Evolutionary conservation across 2,329 filamentous ascomycete species (phyloP).

Genomic region (Diaporthe vaccinii): DNA sequence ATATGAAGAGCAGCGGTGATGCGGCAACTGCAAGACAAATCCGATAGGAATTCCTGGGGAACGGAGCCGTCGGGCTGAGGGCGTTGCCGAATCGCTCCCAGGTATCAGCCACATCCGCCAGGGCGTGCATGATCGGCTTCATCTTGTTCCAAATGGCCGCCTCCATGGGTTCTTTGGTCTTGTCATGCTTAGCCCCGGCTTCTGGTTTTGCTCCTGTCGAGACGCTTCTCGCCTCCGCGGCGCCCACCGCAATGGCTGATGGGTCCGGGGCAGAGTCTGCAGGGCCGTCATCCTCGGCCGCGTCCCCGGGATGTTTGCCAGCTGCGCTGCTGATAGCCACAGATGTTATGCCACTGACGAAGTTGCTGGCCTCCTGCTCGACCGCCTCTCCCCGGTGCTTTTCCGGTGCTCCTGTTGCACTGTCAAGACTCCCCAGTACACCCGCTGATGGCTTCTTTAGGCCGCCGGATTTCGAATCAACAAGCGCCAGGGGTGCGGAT

Average conservation of each 20-base stretch:
- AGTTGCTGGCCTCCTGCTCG: slow-evolving; percentile 85
- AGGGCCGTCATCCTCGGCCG: slow-evolving; percentile 52
- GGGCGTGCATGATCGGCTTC: slow-evolving; percentile 75
- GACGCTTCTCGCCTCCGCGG: slow-evolving; percentile 57
- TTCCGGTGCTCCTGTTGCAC: slow-evolving; percentile 84
- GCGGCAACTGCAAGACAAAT: slow-evolving; percentile 68
- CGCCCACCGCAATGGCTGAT: slow-evolving; percentile 53
- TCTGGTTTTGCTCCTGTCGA: slow-evolving; percentile 62
- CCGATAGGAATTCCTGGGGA: slow-evolving; percentile 66
- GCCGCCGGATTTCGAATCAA: slow-evolving; percentile 77
- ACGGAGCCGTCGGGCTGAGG: slow-evolving; percentile 74
- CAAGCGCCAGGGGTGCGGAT: slow-evolving; percentile 80
- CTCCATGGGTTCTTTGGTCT: slow-evolving; percentile 84
- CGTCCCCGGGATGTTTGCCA: slow-evolving; percentile 75
- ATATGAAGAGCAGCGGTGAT: slow-evolving; percentile 64
- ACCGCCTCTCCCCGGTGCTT: slow-evolving; percentile 87
- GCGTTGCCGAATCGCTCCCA: slow-evolving; percentile 68
- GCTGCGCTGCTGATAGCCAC: slow-evolving; percentile 81
- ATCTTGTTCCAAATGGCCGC: slow-evolving; percentile 83
- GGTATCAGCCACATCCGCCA: slow-evolving; percentile 63
- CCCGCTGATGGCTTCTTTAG: slow-evolving; percentile 83
- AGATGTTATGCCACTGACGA: slow-evolving; percentile 80
- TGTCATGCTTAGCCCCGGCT: slow-evolving; percentile 68
- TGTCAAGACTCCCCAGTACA: slow-evolving; percentile 81
- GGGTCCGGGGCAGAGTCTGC: slow-evolving; percentile 50